Evolutionary conservation across 495 filamentous ascomycete genomes (phyloP).

Genomic region (Penicillium samsonianum): DNA sequence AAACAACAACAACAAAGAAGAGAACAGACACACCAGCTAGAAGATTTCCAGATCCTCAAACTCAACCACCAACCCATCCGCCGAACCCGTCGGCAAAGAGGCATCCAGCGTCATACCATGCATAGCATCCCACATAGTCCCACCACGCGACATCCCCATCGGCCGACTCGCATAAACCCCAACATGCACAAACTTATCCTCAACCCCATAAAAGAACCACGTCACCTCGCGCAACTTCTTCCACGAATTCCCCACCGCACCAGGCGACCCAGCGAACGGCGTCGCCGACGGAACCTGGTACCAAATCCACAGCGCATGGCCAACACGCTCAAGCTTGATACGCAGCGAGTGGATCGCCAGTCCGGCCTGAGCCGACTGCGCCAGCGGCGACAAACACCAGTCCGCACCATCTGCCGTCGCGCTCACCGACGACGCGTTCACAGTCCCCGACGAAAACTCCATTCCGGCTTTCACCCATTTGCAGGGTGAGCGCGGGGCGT

Average conservation of each 20-base stretch:
- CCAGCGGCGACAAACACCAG: constrained; percentile 55
- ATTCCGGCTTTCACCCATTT: constrained; percentile 64
- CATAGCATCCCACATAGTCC: constrained; percentile 48
- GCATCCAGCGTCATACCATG: too few species aligned
- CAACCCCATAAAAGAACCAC: constrained; percentile 62
- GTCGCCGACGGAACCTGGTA: constrained; percentile 48
- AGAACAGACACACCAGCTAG: constrained; percentile 23
- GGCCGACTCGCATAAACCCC: constrained; percentile 60
- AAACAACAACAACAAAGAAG: too few species aligned
- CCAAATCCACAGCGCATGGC: constrained; percentile 59
- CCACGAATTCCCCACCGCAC: constrained; percentile 49
- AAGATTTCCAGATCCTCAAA: constrained; percentile 62
- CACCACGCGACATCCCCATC: constrained; percentile 35
- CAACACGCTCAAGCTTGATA: constrained; percentile 60
- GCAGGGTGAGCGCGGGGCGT: constrained; percentile 30
- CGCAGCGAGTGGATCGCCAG: constrained; percentile 45
- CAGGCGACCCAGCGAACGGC: constrained; percentile 40
- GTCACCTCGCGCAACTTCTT: constrained; percentile 60
- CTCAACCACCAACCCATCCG: constrained; percentile 53
- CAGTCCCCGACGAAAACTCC: constrained; percentile 54
- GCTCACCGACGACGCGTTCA: constrained; percentile 56
- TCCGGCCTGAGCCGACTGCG: constrained; percentile 18
- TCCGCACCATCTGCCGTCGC: constrained; percentile 59
- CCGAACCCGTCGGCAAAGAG: constrained; percentile 26
- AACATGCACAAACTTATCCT: constrained; percentile 59